These are phyloP conservation scores for Tephrocybe rancida DNA, from an alignment of 768 basidiomycete species.

Conservation along the genomic window DNA sequence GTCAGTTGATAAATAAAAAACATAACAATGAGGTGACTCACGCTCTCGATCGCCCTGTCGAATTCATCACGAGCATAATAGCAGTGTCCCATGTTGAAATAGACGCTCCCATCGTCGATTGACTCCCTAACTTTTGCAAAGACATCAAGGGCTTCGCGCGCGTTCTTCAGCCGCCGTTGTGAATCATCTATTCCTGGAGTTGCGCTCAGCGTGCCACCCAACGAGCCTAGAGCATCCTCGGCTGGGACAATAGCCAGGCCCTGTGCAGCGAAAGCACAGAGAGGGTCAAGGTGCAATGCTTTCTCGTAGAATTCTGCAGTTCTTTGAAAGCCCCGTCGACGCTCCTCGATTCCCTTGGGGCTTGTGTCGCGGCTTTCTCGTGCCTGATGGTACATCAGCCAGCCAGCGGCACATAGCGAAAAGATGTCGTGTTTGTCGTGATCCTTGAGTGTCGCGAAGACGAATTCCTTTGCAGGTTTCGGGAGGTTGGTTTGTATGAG, in stretches of 20 bases:
- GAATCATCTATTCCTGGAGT: slow-evolving; percentile 60
- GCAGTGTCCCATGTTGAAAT: slow-evolving; percentile 96
- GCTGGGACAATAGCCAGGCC: slow-evolving; percentile 94
- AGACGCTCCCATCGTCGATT: slow-evolving; percentile 79
- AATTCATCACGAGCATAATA: slow-evolving; percentile 92
- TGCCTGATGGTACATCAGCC: slow-evolving; percentile 83
- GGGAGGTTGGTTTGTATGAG: slow-evolving; percentile 75
- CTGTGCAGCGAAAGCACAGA: slow-evolving; percentile 92
- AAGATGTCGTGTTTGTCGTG: slow-evolving; percentile 88
- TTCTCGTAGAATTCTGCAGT: slow-evolving; percentile 93
- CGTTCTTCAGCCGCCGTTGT: slow-evolving; percentile 66
- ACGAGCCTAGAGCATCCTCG: slow-evolving; percentile 81
- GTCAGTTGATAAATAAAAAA: not conserved
- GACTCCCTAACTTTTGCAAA: slow-evolving; percentile 92
- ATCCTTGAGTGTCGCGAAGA: slow-evolving; percentile 85
- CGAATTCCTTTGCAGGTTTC: slow-evolving; percentile 84
- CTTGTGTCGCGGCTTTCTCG: slow-evolving; percentile 78
- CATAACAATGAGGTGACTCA: slow-evolving; percentile 38
- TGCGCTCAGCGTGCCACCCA: slow-evolving; percentile 53
- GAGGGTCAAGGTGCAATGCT: slow-evolving; percentile 80
- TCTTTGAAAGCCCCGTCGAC: slow-evolving; percentile 75
- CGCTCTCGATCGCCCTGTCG: slow-evolving; percentile 94
- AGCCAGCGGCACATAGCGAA: slow-evolving; percentile 87
- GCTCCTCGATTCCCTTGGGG: slow-evolving; percentile 63
- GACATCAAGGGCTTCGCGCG: slow-evolving; percentile 85